Evolutionary conservation across 768 basidiomycete species (phyloP).

Genomic region (Daedalea quercina): DNA sequence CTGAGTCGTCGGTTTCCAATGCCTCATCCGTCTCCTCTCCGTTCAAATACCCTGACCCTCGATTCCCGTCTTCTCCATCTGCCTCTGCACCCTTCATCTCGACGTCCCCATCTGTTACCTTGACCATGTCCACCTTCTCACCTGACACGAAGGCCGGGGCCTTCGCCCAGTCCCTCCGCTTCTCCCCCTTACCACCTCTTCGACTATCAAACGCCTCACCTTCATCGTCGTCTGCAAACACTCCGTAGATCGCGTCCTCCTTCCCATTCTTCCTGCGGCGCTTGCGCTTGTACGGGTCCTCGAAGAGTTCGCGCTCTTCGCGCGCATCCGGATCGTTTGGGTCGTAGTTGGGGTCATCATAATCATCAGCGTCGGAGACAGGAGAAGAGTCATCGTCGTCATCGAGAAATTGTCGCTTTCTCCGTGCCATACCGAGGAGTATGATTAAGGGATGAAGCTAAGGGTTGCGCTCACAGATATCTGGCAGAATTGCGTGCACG

Average conservation of each 20-base stretch:
- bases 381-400: conserved; percentile 63
- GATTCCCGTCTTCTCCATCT: conserved; percentile 30
- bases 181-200: conserved; percentile 22
- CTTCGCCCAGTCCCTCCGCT: conserved; percentile 64
- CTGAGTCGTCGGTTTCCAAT: conserved; percentile 37
- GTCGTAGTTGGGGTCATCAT: conserved; percentile 35
- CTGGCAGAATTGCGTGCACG: no score
- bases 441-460: no score
- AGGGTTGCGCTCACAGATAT: no score
- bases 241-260: conserved; percentile 71
- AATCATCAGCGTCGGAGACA: conserved; percentile 41
- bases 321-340: conserved; percentile 53
- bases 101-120: conserved; percentile 37
- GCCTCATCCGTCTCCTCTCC: conserved; percentile 32
- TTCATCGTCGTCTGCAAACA: conserved; percentile 69
- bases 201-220: conserved; percentile 36
- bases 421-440: conserved; percentile 53
- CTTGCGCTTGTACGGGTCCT: conserved; percentile 71
- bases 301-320: conserved; percentile 71
- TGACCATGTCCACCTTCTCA: conserved; percentile 34
- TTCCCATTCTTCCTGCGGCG: conserved; percentile 57
- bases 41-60: conserved; percentile 28
- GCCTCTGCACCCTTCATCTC: conserved; percentile 32
- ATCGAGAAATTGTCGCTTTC: conserved; percentile 69
- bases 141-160: conserved; percentile 67